A percentile compares a stretch with the other conserved stretches of the same genome.
phyloP scores from a whole-genome alignment of 2,329 filamentous ascomycete genomes.

The Colletotrichum sp. region DNA sequence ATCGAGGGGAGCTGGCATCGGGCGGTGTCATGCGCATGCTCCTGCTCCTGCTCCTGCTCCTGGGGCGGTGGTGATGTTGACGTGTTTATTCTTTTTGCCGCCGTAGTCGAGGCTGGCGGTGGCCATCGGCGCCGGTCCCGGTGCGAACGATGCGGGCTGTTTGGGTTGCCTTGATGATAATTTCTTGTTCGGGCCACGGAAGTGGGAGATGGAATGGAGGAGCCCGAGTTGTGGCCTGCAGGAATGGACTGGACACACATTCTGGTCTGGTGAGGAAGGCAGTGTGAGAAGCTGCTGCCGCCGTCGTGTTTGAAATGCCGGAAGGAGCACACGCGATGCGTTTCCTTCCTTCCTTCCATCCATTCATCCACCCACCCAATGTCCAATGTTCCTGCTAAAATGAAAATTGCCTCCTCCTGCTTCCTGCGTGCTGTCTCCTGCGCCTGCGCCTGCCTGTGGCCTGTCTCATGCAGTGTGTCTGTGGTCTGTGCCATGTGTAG shows the following conservation, averaged over 20 bases:
- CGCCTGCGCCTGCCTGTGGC: neutral
- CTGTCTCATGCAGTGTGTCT: neutral
- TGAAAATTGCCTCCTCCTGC: neutral
- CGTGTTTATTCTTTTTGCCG: neutral
- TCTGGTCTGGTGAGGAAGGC: neutral
- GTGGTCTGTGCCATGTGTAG: neutral
- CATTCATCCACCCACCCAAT: neutral
- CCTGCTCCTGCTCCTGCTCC: neutral
- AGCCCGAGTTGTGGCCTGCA: neutral
- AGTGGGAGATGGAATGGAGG: neutral
- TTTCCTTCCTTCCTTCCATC: neutral
- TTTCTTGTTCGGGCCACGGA: neutral
- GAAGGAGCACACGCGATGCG: neutral
- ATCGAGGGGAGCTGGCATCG: neutral
- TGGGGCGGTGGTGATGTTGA: neutral
- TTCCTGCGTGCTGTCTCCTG: neutral
- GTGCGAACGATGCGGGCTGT: neutral
- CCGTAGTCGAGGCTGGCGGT: neutral
- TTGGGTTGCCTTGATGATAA: conserved; percentile 5
- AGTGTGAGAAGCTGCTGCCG: neutral
- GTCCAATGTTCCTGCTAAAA: neutral
- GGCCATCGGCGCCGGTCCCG: neutral
- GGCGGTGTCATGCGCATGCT: neutral
- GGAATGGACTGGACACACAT: neutral
- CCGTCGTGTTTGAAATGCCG: neutral